Conservation (phyloP, 225 moss, liverwort and hornwort species). For the Climacium dendroides region DNA sequence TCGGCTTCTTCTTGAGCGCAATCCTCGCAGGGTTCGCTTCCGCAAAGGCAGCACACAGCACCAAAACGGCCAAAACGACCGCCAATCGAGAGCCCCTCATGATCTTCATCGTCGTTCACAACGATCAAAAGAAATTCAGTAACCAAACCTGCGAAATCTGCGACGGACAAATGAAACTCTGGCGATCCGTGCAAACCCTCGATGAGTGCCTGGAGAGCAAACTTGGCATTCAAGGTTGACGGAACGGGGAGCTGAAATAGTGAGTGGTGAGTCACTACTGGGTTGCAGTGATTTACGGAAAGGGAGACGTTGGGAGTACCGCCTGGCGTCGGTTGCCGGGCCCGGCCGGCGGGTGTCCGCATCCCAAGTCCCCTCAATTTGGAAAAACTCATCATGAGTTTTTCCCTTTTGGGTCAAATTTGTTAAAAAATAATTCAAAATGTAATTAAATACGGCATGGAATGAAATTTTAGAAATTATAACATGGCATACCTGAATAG, state of each 20-base stretch:
- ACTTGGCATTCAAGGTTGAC: not conserved
- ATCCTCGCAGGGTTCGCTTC: slow-evolving; percentile 10
- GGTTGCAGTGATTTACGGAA: not conserved
- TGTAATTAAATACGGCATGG: no score
- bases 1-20: slow-evolving; percentile 23
- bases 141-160: not conserved
- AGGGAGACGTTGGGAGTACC: not conserved
- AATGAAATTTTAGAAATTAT: no score
- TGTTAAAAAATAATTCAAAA: no score
- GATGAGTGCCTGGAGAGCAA: not conserved
- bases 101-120: not conserved
- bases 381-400: not conserved
- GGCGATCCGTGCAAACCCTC: not conserved
- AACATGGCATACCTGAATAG: no score
- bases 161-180: not conserved
- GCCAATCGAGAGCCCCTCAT: not conserved
- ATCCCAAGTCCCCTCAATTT: not conserved
- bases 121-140: not conserved
- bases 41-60: not conserved
- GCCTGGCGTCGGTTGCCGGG: not conserved
- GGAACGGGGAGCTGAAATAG: not conserved
- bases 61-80: not conserved
- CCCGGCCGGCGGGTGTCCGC: not conserved
- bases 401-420: no score
- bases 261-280: not conserved